Evolutionary conservation across 805 yeast species (phyloP).

Genomic region (Candida vartiovaarae): DNA sequence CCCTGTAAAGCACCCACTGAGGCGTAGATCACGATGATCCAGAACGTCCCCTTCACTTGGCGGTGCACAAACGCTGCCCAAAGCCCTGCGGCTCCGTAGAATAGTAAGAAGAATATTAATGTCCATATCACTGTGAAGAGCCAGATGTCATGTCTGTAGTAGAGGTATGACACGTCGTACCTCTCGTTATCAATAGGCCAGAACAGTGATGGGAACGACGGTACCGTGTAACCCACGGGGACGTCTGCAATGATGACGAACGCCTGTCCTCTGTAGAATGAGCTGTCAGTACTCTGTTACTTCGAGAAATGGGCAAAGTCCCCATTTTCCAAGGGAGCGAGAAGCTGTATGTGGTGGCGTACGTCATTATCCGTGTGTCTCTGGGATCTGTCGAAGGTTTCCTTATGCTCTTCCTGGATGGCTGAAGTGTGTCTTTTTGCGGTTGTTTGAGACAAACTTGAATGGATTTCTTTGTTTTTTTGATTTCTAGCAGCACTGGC

Average conservation of each 20-base stretch:
- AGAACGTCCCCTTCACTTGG: conserved; percentile 30
- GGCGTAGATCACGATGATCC: conserved; percentile 41
- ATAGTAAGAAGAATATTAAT: conserved; percentile 53
- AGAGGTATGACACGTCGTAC: conserved; percentile 47
- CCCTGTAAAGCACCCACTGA: conserved; percentile 58
- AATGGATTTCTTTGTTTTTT: too few relatives aligned
- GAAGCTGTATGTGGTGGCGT: too few relatives aligned
- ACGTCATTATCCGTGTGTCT: too few relatives aligned
- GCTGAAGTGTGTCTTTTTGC: too few relatives aligned
- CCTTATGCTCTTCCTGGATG: too few relatives aligned
- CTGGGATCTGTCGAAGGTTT: too few relatives aligned
- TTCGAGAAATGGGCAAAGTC: too few relatives aligned
- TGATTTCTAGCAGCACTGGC: too few relatives aligned
- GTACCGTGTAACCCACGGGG: conserved; percentile 79
- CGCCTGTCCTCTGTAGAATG: conserved; percentile 8
- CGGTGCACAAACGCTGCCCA: conserved; percentile 50
- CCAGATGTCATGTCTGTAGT: conserved; percentile 72
- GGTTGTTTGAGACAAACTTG: too few relatives aligned
- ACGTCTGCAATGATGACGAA: conserved; percentile 42
- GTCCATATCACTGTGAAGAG: conserved; percentile 78
- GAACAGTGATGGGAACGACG: conserved; percentile 71
- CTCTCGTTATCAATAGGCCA: conserved; percentile 51
- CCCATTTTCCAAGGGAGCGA: too few relatives aligned
- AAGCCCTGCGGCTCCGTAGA: conserved; percentile 59
- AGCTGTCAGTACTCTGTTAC: too few relatives aligned